A percentile compares a stretch with the other conserved stretches of the same genome.
phyloP scores from a whole-genome alignment of 2,329 filamentous ascomycete species.

The Pseudonectria foliicola region DNA sequence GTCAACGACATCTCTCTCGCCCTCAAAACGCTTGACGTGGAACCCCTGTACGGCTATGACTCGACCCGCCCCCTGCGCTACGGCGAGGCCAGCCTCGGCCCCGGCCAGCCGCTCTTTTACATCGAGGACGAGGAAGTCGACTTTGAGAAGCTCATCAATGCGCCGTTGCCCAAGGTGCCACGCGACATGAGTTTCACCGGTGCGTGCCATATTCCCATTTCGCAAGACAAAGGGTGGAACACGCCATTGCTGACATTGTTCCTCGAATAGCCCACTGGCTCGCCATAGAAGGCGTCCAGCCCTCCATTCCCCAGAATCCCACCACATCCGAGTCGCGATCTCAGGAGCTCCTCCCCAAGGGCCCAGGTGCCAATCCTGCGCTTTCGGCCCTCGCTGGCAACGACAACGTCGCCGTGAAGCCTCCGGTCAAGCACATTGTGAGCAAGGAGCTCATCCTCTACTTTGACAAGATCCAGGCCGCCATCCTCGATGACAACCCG shows the following conservation, averaged over 20 bases:
- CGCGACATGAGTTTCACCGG: constrained; percentile 88
- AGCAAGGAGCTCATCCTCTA: constrained; percentile 95
- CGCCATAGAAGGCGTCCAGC: constrained; percentile 93
- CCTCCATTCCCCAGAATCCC: constrained; percentile 92
- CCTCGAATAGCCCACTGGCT: constrained; percentile 75
- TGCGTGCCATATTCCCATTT: constrained; percentile 30
- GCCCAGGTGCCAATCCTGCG: constrained; percentile 77
- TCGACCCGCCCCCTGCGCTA: constrained; percentile 82
- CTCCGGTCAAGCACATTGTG: constrained; percentile 89
- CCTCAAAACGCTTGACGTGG: constrained; percentile 78
- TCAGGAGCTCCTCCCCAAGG: constrained; percentile 83
- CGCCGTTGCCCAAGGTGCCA: constrained; percentile 87
- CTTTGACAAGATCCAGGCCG: constrained; percentile 89
- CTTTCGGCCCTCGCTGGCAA: constrained; percentile 74
- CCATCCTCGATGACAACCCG: constrained; percentile 79
- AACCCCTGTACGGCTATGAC: constrained; percentile 95
- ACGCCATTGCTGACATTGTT: constrained; percentile 9
- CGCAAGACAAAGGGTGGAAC: too few species aligned
- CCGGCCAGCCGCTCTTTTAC: constrained; percentile 91
- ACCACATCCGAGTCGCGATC: constrained; percentile 76
- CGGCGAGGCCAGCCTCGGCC: constrained; percentile 87
- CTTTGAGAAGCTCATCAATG: constrained; percentile 98
- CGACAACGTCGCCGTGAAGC: constrained; percentile 78
- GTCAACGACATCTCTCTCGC: constrained; percentile 88
- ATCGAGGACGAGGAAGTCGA: constrained; percentile 98